Percentiles rank a stretch among this genome's conserved stretches.
Evolutionary conservation across 129 eudicot genomes (phyloP).

Genomic region (Flaveria linearis): DNA sequence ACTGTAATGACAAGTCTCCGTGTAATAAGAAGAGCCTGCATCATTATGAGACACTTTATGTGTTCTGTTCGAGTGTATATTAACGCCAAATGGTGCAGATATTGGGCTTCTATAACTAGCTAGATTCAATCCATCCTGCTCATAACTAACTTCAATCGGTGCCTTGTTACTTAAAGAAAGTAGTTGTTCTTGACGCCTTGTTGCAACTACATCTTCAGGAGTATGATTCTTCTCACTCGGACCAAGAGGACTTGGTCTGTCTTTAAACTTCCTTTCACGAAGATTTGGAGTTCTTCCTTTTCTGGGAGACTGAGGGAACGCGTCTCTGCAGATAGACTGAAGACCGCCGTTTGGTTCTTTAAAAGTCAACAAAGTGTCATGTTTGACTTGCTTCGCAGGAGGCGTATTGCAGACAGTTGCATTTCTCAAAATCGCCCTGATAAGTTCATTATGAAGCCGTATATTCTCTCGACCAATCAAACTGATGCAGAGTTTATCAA

Average conservation of each 20-base stretch:
- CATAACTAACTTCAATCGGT: too few relatives aligned
- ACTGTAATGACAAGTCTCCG: conserved; percentile 46
- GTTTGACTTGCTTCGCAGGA: conserved; percentile 47
- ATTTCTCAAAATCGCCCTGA: conserved; percentile 61
- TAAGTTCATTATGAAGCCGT: conserved; percentile 60
- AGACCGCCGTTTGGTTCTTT: conserved; percentile 59
- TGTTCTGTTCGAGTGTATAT: conserved; percentile 42
- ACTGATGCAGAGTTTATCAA: conserved; percentile 56
- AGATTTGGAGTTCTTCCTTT: conserved; percentile 62
- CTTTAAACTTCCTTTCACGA: conserved; percentile 59
- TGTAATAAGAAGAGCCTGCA: conserved; percentile 22
- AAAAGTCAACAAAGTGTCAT: conserved; percentile 28
- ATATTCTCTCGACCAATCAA: conserved; percentile 67
- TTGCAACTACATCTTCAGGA: conserved; percentile 36
- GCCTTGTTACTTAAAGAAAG: background rate
- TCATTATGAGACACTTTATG: conserved; percentile 43
- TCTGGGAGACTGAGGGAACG: conserved; percentile 65
- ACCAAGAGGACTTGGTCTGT: conserved; percentile 76
- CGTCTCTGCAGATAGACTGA: conserved; percentile 65
- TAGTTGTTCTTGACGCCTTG: conserved; percentile 48
- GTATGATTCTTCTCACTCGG: conserved; percentile 53
- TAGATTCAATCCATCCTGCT: conserved; percentile 9
- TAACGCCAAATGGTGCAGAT: conserved; percentile 73
- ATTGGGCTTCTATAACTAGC: conserved; percentile 59
- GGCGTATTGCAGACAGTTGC: conserved; percentile 53